Evolutionary conservation across 139 green algal species (phyloP).

Genomic region (Volvox africanus): DNA sequence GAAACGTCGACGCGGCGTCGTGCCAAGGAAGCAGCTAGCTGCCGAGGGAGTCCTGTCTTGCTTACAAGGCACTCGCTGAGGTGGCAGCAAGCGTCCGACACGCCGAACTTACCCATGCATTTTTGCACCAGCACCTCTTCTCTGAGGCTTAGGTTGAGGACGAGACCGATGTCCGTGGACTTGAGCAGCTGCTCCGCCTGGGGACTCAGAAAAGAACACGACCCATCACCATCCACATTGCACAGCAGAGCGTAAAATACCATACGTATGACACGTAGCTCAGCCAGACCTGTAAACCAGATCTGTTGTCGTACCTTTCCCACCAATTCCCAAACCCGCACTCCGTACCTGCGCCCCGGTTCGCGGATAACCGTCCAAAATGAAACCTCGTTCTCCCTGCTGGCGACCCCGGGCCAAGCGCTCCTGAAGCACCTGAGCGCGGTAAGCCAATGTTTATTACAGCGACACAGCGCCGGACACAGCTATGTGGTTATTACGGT

Average conservation of each 20-base stretch:
- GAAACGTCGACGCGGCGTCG: too few species aligned
- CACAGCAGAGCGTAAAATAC: too few species aligned
- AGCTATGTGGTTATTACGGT: background rate
- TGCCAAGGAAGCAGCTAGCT: too few species aligned
- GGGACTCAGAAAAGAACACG: too few species aligned
- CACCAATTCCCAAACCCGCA: background rate
- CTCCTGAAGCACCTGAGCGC: conserved; percentile 77
- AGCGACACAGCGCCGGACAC: background rate
- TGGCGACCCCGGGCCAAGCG: conserved; percentile 64
- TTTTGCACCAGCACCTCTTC: conserved; percentile 96
- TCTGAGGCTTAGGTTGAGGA: conserved; percentile 90
- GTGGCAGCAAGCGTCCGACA: too few species aligned
- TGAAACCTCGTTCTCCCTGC: conserved; percentile 81
- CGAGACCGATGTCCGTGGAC: conserved; percentile 79
- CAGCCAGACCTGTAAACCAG: too few species aligned
- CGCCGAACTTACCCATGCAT: conserved; percentile 74
- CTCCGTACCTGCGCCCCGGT: conserved; percentile 70
- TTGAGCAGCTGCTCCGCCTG: conserved; percentile 81
- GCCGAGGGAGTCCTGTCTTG: too few species aligned
- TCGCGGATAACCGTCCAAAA: conserved; percentile 97
- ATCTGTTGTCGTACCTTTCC: background rate
- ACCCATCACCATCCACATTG: too few species aligned
- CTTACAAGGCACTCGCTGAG: too few species aligned
- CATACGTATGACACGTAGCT: too few species aligned
- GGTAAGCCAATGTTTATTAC: too few species aligned